These are phyloP conservation scores for Gnetum montanum DNA, from an alignment of 75 land plant genomes.

Conservation along the genomic window DNA sequence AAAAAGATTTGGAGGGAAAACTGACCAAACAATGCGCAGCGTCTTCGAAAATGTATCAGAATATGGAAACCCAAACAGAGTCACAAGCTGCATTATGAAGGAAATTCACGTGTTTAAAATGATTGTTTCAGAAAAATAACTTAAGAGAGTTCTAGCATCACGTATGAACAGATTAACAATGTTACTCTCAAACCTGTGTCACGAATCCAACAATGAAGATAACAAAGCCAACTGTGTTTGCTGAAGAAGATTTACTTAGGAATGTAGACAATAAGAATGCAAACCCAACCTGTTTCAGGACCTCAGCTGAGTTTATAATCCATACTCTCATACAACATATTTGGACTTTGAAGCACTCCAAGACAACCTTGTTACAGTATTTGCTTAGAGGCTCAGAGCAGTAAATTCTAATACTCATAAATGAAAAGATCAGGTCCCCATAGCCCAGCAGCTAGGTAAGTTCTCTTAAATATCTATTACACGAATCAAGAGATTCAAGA, in stretches of 20 bases:
- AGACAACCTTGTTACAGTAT: constrained; percentile 54
- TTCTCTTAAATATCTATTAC: no score
- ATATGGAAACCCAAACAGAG: constrained; percentile 78
- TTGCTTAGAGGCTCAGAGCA: no score
- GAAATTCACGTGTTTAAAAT: no score
- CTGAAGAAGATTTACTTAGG: constrained; percentile 72
- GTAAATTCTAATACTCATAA: not conserved
- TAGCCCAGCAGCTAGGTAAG: no score
- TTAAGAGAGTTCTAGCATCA: no score
- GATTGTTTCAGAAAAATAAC: no score
- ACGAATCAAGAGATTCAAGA: no score
- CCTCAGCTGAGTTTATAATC: constrained; percentile 32
- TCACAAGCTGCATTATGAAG: constrained; percentile 50
- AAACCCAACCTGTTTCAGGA: constrained; percentile 58
- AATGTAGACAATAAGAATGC: constrained; percentile 93
- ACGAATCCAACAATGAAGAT: constrained; percentile 76
- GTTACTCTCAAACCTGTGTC: constrained; percentile 75
- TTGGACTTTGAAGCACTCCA: constrained; percentile 9
- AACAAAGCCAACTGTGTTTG: constrained; percentile 74
- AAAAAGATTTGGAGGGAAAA: constrained; percentile 87
- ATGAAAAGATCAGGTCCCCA: not conserved
- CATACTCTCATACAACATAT: constrained; percentile 14
- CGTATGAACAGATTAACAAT: no score
- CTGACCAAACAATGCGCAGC: constrained; percentile 56
- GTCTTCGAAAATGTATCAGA: constrained; percentile 13